phyloP scores from a whole-genome alignment of 2,329 filamentous ascomycete species.

The Apiospora pterosperma region DNA sequence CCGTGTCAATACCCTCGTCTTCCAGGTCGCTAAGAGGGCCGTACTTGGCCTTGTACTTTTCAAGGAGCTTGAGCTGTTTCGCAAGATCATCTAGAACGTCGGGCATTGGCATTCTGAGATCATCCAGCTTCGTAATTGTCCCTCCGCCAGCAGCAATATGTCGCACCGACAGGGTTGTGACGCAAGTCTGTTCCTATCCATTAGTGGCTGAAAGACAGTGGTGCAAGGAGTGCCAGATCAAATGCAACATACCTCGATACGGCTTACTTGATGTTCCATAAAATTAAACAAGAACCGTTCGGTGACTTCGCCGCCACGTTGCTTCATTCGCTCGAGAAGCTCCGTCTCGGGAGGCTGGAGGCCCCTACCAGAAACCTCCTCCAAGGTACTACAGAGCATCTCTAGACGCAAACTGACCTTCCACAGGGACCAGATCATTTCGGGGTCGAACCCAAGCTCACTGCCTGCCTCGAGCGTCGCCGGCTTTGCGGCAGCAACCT shows the following conservation, averaged over 20 bases:
- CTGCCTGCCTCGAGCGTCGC: conserved; percentile 61
- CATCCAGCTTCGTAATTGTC: conserved; percentile 58
- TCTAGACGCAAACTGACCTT: conserved; percentile 84
- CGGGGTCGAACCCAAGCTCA: conserved; percentile 73
- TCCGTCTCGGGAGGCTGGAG: conserved; percentile 80
- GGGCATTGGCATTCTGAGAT: conserved; percentile 75
- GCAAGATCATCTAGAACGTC: conserved; percentile 64
- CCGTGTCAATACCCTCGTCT: conserved; percentile 33
- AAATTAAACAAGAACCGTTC: conserved; percentile 87
- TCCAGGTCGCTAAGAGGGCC: conserved; percentile 37
- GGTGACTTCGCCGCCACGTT: conserved; percentile 76
- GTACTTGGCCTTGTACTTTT: conserved; percentile 54
- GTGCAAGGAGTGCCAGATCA: background rate
- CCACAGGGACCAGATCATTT: conserved; percentile 87
- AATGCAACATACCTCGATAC: conserved; percentile 75
- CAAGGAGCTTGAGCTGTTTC: conserved; percentile 60
- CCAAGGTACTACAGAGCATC: conserved; percentile 88
- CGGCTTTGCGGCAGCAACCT: conserved; percentile 48
- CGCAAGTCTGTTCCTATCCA: conserved; percentile 61
- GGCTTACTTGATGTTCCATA: conserved; percentile 89
- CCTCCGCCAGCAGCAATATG: conserved; percentile 72
- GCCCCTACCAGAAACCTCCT: conserved; percentile 59
- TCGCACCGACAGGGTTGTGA: conserved; percentile 74
- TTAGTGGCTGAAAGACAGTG: conserved; percentile 17
- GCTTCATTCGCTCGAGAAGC: conserved; percentile 66